Evolutionary conservation across 2,329 filamentous ascomycete species (phyloP).

Genomic region (Pseudocercospora macadamiae): DNA sequence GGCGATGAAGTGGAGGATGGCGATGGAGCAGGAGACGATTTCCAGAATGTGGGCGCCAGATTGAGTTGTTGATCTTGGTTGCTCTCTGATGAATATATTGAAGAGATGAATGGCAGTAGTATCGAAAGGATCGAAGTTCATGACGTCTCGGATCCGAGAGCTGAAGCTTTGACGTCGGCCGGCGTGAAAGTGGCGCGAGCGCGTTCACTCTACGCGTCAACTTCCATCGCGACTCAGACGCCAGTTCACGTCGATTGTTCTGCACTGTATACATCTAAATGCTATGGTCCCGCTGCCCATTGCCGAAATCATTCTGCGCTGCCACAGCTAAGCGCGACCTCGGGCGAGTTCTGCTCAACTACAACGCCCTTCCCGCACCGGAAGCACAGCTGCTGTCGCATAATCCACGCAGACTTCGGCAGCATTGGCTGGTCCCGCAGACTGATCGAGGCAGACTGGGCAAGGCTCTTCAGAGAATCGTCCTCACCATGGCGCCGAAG

Average conservation of each 20-base stretch:
- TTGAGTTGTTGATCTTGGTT: no score
- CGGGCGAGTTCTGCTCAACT: constrained; percentile 14
- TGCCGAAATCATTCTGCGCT: constrained; percentile 22
- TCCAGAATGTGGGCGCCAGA: constrained; percentile 38
- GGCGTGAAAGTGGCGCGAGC: no score
- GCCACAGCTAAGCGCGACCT: constrained; percentile 13
- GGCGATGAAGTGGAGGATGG: constrained; percentile 14
- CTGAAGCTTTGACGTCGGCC: no score
- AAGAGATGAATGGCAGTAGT: no score
- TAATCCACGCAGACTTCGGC: constrained; percentile 15
- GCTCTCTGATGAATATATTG: no score
- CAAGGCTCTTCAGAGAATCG: constrained; percentile 7
- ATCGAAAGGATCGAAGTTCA: no score
- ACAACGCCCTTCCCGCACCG: constrained; percentile 17
- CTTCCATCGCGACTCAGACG: not conserved
- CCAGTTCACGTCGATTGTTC: no score
- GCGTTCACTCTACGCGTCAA: constrained; percentile 8
- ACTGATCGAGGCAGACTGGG: constrained; percentile 12
- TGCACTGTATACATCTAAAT: constrained; percentile 11
- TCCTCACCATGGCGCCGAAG: constrained; percentile 58
- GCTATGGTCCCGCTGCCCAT: constrained; percentile 28
- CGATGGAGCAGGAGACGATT: constrained; percentile 6
- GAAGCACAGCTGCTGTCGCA: constrained; percentile 16
- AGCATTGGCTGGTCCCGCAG: constrained; percentile 7
- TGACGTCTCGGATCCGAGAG: no score